Base-by-base conservation (phyloP, 495 filamentous ascomycete species). In the Baudoinia panamericana region DNA sequence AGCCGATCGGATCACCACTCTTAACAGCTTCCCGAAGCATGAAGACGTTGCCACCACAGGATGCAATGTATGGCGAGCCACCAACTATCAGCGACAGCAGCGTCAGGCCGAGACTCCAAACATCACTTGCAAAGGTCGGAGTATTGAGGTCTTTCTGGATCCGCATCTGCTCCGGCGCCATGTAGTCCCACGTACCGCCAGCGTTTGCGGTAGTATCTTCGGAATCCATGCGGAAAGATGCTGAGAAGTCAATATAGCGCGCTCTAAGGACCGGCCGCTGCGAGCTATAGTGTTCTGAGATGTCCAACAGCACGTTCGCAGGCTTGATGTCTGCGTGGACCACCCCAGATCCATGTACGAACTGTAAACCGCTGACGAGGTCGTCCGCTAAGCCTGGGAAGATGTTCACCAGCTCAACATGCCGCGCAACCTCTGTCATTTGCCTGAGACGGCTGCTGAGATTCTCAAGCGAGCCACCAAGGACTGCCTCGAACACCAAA, bases 241-340 rank as follows among this genome's bases (percentile, higher is more conserved):
- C 74, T 1, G 73, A 77, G 51, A 78, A 78, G 51, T 77, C 74
- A 11, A 67, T 67, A 34, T 69, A 71, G 1, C 76, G 51, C 11
- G 71, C 66, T 21, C 65, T 55, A 32, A 62, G 61, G 6, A 42
- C 0, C 48, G 59, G 44, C 64, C 62, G 5, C 33, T 36, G 16
- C 37, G 43, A 23, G 31, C 45, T 23, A 51, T 41, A 20, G 36
- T 25, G 39, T 39, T 49, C 30, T 6, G 30, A 36, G 31, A 50
- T 46, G 28, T 54, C 56, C 6, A 73, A 55, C 8, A 75, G 61
- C 20, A 75, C 56, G 36, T 73, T 75, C 12, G 60, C 61, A 0
- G 71, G 70, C 45, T 75, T 75, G 56, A 75, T 66, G 50, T 75
- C 71, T 0, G 67, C 71, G 44, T 75, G 71, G 12, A 76, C 60